Base-by-base conservation (phyloP, 257 asterid species). In the Ajuga chamaepitys region DNA sequence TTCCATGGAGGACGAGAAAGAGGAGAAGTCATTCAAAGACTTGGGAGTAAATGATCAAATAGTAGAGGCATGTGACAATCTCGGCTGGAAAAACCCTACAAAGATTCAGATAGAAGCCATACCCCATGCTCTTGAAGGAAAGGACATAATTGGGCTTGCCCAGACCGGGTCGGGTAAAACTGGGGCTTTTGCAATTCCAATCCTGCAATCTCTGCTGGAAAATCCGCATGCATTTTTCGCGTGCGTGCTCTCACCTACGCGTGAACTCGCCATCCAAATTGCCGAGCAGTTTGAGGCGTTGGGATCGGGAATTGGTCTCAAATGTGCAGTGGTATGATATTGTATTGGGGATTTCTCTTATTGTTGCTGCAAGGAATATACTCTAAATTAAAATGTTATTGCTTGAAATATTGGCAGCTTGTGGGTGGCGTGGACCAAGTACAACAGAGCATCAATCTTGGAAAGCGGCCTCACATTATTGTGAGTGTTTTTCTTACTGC, bases 121-220 rank as follows among this genome's bases (percentile, higher is more conserved):
- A 45, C 96, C 98, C 22, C 72, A 71, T 38, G 97, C 97, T 1
- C 74, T 93, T 0, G 79, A 87, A 62, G 95, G 98, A 7, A 93
- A 77, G 67, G 99, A 93, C 73, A 69, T 93, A 6, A 86, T 93
- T 59, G 98, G 89, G 21, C 96, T 93, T 5, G 97, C 97, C 1
- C 96, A 89, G 77, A 93, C 99, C 7, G 99, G 99, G 65, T 93
- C 99, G 1, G 99, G 97, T 26, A 89, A 93, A 78, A 93, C 99
- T 5, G 99, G 90, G 1, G 99, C 99, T 1, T 89, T 89, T 45
- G 99, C 97, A 1, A 78, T 89, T 51, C 99, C 99, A 1, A 90
- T 93, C 44, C 75, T 93, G 20, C 97, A 93, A 52, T 54, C 95
- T 3, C 90, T 93, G 30, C 52, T 89, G 11, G 90, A 93, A 22